A percentile compares a stretch with the other conserved stretches of the same genome.
Evolutionary conservation across 2,329 filamentous ascomycete genomes (phyloP).

Genomic region (Graphilbum fragrans): DNA sequence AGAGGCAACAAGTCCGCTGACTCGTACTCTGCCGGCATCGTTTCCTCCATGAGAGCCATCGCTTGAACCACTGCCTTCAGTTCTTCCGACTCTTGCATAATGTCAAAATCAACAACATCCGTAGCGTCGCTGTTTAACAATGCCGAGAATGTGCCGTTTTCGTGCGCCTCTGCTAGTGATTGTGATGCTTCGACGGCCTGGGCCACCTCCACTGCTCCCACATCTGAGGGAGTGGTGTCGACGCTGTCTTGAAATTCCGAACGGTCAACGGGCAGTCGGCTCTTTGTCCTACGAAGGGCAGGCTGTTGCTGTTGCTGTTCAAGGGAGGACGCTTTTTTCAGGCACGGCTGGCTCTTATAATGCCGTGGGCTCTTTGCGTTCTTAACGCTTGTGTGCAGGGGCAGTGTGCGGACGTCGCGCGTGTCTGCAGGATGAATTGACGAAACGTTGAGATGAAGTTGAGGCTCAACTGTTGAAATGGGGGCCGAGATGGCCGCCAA

Average conservation of each 20-base stretch:
- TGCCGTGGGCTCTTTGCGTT: slow-evolving; percentile 27
- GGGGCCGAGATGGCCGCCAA: not conserved
- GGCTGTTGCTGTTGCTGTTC: slow-evolving; percentile 8
- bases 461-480: not conserved
- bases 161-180: not conserved
- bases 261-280: slow-evolving; percentile 9
- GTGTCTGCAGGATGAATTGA: not conserved
- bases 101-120: slow-evolving; percentile 32
- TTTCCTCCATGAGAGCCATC: not conserved
- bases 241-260: not conserved
- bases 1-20: not conserved
- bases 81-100: slow-evolving; percentile 19
- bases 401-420: not conserved
- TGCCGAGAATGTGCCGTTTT: too few species aligned
- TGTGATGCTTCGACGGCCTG: not conserved
- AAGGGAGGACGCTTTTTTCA: slow-evolving; percentile 19
- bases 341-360: slow-evolving; percentile 40
- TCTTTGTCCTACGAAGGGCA: slow-evolving; percentile 9
- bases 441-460: not conserved
- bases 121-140: slow-evolving; percentile 20
- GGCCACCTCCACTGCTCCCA: not conserved
- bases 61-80: not conserved
- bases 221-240: slow-evolving; percentile 17
- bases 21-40: not conserved
- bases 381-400: not conserved